A percentile compares a stretch with the other conserved stretches of the same genome.
Conservation (phyloP, 306 rosid genomes). For the Fagus crenata region DNA sequence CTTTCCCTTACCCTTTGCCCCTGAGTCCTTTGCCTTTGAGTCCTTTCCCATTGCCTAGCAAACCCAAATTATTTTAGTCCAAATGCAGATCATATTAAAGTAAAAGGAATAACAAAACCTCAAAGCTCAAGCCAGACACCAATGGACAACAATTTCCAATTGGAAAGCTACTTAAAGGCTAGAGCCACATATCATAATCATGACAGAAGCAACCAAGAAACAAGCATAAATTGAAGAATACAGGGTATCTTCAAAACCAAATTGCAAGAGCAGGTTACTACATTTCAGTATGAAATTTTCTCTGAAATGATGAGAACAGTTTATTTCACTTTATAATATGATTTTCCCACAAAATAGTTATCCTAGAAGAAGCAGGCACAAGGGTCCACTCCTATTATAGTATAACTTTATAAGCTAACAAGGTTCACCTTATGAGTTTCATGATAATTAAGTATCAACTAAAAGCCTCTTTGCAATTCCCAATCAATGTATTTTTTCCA, state of each 20-base stretch:
- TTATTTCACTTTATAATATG: too few relatives aligned
- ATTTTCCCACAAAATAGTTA: too few relatives aligned
- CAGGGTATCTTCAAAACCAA: neutral
- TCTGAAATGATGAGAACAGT: neutral
- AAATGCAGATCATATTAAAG: neutral
- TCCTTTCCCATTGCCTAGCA: constrained; percentile 75
- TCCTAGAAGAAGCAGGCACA: neutral
- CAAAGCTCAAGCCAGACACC: neutral
- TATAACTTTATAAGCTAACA: neutral
- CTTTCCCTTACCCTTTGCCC: constrained; percentile 86
- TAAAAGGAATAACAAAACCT: neutral
- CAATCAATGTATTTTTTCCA: neutral
- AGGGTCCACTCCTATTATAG: neutral
- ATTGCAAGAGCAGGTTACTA: neutral
- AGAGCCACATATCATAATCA: neutral
- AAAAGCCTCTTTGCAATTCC: neutral
- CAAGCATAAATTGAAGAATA: neutral
- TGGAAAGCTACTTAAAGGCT: neutral
- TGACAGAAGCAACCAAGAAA: neutral
- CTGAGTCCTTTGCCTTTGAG: constrained; percentile 63
- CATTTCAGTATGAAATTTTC: neutral
- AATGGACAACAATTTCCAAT: neutral
- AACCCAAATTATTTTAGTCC: constrained; percentile 20
- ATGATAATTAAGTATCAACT: neutral
- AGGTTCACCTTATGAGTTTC: neutral